Percentiles rank a stretch among this genome's conserved stretches.
These are phyloP conservation scores for Podosphaera fusca DNA, from an alignment of 2,329 filamentous ascomycete species.

Conservation along the genomic window DNA sequence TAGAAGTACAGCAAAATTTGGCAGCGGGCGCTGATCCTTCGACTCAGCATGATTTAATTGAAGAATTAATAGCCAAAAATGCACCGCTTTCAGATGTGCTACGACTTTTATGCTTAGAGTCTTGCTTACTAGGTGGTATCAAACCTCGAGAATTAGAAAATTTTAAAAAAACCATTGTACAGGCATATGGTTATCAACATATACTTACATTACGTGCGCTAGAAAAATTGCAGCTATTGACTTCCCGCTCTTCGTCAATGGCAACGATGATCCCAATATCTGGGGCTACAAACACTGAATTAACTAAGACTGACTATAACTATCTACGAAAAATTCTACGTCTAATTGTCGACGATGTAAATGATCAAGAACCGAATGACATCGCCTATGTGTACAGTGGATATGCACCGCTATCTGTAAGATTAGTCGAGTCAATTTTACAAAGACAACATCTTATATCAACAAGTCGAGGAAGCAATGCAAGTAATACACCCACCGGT, in stretches of 20 bases:
- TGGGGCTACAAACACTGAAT: conserved; percentile 25
- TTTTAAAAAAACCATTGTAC: conserved; percentile 69
- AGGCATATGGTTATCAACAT: conserved; percentile 90
- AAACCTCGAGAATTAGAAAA: conserved; percentile 72
- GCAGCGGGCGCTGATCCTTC: conserved; percentile 75
- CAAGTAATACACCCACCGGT: conserved; percentile 22
- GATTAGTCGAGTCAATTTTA: conserved; percentile 75
- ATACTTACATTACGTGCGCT: conserved; percentile 70
- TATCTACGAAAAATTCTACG: conserved; percentile 67
- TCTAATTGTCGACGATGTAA: conserved; percentile 87
- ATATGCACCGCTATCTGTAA: conserved; percentile 78
- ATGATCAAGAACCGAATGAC: conserved; percentile 82
- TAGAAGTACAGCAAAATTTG: conserved; percentile 91
- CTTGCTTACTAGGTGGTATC: conserved; percentile 70
- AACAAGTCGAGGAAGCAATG: conserved; percentile 39
- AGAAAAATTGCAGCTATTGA: conserved; percentile 72
- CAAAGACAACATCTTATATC: conserved; percentile 69
- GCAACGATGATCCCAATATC: conserved; percentile 63
- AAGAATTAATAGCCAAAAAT: conserved; percentile 81
- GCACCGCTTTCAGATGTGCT: conserved; percentile 62
- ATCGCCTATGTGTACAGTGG: conserved; percentile 96
- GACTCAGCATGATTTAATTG: conserved; percentile 72
- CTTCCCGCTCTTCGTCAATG: conserved; percentile 52
- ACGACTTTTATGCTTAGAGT: conserved; percentile 73
- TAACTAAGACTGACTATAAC: conserved; percentile 68